Conservation (phyloP, 2,329 filamentous ascomycete species). For the Ceratocystis destructans region DNA sequence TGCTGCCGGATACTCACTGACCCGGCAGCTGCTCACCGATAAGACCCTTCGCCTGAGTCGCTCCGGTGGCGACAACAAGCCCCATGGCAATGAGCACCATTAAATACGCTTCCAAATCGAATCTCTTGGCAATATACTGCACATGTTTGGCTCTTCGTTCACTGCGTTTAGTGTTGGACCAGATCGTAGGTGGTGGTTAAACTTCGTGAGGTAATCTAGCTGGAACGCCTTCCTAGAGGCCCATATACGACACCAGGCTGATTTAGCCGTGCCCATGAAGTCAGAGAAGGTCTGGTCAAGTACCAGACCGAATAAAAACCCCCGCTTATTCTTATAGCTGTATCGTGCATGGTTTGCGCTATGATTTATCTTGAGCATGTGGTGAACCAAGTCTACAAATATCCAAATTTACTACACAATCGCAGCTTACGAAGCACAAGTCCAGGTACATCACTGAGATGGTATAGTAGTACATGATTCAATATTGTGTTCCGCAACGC, state of each 20-base stretch:
- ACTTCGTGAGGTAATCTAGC: neutral
- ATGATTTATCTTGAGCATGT: neutral
- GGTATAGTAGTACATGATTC: constrained; percentile 18
- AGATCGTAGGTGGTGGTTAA: neutral
- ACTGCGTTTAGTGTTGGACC: constrained; percentile 1
- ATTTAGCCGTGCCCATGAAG: neutral
- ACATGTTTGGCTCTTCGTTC: constrained; percentile 1
- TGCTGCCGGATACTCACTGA: constrained; percentile 70
- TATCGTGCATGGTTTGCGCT: neutral
- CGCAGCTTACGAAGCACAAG: neutral
- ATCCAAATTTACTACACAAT: neutral
- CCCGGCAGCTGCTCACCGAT: constrained; percentile 73
- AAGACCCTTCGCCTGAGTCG: constrained; percentile 81
- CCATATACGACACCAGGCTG: neutral
- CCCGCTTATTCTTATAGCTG: constrained; percentile 9
- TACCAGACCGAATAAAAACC: constrained; percentile 9
- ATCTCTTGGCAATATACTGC: constrained; percentile 22
- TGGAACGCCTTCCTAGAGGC: neutral
- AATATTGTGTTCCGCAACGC: constrained; percentile 22
- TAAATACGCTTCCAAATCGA: constrained; percentile 22
- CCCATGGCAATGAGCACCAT: constrained; percentile 25
- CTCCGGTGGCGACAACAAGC: constrained; percentile 32
- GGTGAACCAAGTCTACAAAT: neutral
- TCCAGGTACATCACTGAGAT: neutral
- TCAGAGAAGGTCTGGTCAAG: neutral